Percentiles rank a stretch among this genome's conserved stretches.
These are phyloP conservation scores for Suillus clintonianus DNA, from an alignment of 768 basidiomycete species.

Conservation along the genomic window DNA sequence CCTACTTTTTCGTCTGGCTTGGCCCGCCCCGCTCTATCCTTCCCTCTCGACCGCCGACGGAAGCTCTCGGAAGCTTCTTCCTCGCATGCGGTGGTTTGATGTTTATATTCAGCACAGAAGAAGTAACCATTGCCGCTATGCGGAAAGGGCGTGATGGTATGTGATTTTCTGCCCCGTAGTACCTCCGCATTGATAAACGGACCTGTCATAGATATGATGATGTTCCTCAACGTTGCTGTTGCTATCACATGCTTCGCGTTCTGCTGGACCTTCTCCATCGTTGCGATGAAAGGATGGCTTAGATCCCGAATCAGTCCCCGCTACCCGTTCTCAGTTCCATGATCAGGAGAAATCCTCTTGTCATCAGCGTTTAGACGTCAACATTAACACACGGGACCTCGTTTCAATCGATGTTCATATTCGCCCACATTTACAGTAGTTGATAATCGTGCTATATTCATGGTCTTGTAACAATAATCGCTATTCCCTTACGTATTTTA, in stretches of 20 bases:
- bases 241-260: constrained; percentile 86
- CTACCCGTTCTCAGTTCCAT: constrained; percentile 16
- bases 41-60: constrained; percentile 92
- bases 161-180: constrained; percentile 16
- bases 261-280: constrained; percentile 76
- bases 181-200: neutral
- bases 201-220: constrained; percentile 70
- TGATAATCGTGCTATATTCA: neutral
- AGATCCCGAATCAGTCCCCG: constrained; percentile 42
- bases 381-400: neutral
- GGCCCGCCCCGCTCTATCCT: constrained; percentile 80
- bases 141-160: constrained; percentile 81
- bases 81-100: constrained; percentile 85
- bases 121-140: constrained; percentile 90
- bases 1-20: constrained; percentile 95
- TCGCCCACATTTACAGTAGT: neutral
- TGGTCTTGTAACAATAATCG: neutral
- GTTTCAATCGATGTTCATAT: neutral
- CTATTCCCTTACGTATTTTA: neutral
- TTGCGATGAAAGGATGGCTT: constrained; percentile 83
- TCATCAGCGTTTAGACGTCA: neutral
- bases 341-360: neutral
- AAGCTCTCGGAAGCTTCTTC: constrained; percentile 86
- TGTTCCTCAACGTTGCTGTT: constrained; percentile 85
- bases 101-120: constrained; percentile 91